These are phyloP conservation scores for Urtica urens DNA, from an alignment of 306 rosid genomes.

Conservation along the genomic window DNA sequence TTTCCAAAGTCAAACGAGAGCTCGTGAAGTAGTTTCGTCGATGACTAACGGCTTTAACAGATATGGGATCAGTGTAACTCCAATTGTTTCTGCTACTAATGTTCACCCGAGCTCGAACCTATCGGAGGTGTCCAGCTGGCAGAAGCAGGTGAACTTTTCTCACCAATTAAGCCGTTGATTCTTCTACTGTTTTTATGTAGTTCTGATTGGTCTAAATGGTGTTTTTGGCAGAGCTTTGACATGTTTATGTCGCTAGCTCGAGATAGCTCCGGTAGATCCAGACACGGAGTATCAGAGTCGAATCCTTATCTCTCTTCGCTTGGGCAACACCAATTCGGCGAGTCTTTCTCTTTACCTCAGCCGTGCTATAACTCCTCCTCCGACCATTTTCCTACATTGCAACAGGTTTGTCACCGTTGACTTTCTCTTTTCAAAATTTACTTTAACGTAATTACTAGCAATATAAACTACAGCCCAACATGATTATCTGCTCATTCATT, in stretches of 20 bases:
- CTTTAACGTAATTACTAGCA: too few species aligned
- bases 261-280: slow-evolving; percentile 23
- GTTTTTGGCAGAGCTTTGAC: slow-evolving; percentile 44
- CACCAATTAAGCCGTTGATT: neutral
- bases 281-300: slow-evolving; percentile 30
- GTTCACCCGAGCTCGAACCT: slow-evolving; percentile 21
- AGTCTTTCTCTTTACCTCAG: slow-evolving; percentile 33
- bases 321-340: slow-evolving; percentile 27
- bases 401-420: slow-evolving; percentile 37
- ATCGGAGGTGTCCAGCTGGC: slow-evolving; percentile 20
- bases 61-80: slow-evolving; percentile 17
- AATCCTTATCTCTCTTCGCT: slow-evolving; percentile 36
- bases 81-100: slow-evolving; percentile 16
- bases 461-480: too few species aligned
- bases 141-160: slow-evolving; percentile 42
- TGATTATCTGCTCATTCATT: too few species aligned
- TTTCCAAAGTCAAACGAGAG: slow-evolving; percentile 27
- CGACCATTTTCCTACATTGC: slow-evolving; percentile 29
- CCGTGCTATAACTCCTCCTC: slow-evolving; percentile 32
- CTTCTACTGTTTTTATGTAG: slow-evolving; percentile 4
- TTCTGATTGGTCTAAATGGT: slow-evolving; percentile 16
- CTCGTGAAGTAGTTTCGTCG: slow-evolving; percentile 19
- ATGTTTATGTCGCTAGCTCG: slow-evolving; percentile 45
- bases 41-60: slow-evolving; percentile 17
- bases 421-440: too few species aligned